phyloP scores from a whole-genome alignment of 2,329 filamentous ascomycete genomes.

The Ceratocystis albifundus region DNA sequence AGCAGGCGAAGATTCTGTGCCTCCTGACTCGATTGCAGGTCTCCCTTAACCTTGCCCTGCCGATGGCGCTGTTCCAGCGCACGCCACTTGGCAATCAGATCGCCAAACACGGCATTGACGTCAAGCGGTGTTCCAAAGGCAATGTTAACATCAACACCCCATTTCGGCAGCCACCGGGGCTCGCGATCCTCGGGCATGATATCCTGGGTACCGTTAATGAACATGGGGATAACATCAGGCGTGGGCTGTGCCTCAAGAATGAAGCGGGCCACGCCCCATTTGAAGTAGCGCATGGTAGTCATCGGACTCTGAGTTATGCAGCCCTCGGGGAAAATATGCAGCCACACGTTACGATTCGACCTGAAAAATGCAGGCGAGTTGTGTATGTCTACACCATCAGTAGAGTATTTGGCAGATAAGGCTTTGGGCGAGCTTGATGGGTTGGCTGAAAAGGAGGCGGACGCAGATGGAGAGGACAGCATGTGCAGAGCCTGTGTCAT shows the following conservation, averaged over 20 bases:
- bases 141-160: conserved; percentile 57
- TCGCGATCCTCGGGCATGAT: conserved; percentile 83
- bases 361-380: conserved; percentile 60
- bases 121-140: conserved; percentile 72
- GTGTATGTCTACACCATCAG: conserved; percentile 54
- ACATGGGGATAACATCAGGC: conserved; percentile 85
- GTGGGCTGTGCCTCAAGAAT: conserved; percentile 82
- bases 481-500: conserved; percentile 76
- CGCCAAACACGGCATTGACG: conserved; percentile 62
- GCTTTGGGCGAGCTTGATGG: conserved; percentile 40
- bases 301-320: conserved; percentile 79
- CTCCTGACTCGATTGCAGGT: conserved; percentile 58
- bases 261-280: conserved; percentile 86
- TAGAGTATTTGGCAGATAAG: conserved; percentile 45
- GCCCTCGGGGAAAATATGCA: conserved; percentile 93
- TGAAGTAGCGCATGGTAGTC: conserved; percentile 85
- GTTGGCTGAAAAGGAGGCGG: conserved; percentile 19
- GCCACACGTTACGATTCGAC: conserved; percentile 63
- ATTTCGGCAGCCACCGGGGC: conserved; percentile 69
- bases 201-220: conserved; percentile 78
- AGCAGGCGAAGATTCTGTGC: conserved; percentile 61
- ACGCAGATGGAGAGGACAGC: conserved; percentile 42
- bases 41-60: conserved; percentile 37
- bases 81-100: conserved; percentile 63
- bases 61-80: conserved; percentile 27